Percentiles rank a stretch among this genome's conserved stretches.
Conservation (phyloP, 2,329 filamentous ascomycete species). For the Fusarium keratoplasticum region DNA sequence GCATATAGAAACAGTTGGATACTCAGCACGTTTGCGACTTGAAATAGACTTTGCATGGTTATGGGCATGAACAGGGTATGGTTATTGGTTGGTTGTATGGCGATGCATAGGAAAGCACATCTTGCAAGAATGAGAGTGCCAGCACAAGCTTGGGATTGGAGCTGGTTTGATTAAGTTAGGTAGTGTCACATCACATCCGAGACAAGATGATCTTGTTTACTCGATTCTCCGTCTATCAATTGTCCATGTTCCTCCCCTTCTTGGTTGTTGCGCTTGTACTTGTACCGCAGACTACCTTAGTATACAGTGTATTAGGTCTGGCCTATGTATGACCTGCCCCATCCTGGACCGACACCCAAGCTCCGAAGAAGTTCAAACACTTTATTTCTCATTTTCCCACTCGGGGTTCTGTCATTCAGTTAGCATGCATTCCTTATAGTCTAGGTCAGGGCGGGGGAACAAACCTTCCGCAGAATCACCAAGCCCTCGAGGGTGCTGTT, state of each 20-base stretch:
- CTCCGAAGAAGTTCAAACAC: constrained; percentile 29
- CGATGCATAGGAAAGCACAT: background rate
- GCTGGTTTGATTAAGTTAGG: background rate
- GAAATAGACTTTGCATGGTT: constrained; percentile 35
- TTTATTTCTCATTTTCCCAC: constrained; percentile 55
- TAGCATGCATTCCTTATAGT: constrained; percentile 9
- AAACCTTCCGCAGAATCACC: constrained; percentile 96
- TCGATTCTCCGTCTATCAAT: constrained; percentile 46
- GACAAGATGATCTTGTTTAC: constrained; percentile 34
- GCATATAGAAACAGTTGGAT: constrained; percentile 36
- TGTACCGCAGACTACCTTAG: constrained; percentile 46
- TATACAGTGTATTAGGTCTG: constrained; percentile 49
- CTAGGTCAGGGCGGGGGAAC: constrained; percentile 36
- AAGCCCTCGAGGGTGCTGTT: constrained; percentile 93
- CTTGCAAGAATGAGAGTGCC: background rate
- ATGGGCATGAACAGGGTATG: constrained; percentile 12
- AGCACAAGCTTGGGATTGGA: background rate
- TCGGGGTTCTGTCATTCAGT: constrained; percentile 51
- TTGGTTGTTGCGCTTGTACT: constrained; percentile 31
- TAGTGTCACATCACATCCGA: constrained; percentile 10
- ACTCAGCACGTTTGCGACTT: background rate
- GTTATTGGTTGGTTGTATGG: constrained; percentile 6
- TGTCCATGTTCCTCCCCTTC: constrained; percentile 29
- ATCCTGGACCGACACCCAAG: constrained; percentile 30
- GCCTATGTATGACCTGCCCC: constrained; percentile 36